Conservation (phyloP, 805 yeast species). For the Starmerella roubikii region DNA sequence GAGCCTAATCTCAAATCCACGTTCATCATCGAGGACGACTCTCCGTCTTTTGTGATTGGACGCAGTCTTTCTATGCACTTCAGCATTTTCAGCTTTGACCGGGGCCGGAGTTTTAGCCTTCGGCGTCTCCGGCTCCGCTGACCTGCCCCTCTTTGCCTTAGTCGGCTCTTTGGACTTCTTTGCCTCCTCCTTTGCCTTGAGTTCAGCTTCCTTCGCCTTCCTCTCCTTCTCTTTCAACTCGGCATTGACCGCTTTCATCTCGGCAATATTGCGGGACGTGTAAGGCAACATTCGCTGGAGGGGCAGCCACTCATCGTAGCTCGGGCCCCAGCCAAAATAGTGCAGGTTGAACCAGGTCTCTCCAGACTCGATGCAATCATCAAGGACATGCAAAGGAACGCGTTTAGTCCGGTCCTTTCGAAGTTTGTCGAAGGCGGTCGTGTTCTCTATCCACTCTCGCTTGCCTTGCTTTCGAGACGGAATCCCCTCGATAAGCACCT, state of each 20-base stretch:
- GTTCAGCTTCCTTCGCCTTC: slow-evolving; percentile 15
- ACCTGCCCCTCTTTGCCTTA: neutral
- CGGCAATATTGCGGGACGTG: slow-evolving; percentile 51
- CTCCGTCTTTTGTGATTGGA: slow-evolving; percentile 17
- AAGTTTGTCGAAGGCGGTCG: slow-evolving; percentile 21
- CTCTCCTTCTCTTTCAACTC: slow-evolving; percentile 29
- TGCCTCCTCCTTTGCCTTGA: slow-evolving; percentile 4
- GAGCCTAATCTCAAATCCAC: slow-evolving; percentile 39
- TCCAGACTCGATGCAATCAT: slow-evolving; percentile 21
- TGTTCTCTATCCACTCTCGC: slow-evolving; percentile 3
- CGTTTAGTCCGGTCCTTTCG: slow-evolving; percentile 4
- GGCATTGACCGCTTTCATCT: slow-evolving; percentile 46
- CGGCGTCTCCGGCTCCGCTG: neutral
- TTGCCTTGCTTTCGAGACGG: slow-evolving; percentile 7
- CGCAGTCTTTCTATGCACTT: neutral
- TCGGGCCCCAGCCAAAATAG: slow-evolving; percentile 87
- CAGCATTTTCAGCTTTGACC: neutral
- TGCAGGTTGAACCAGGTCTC: slow-evolving; percentile 54
- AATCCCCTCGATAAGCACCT: slow-evolving; percentile 8
- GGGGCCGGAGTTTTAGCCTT: neutral
- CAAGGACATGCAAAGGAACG: slow-evolving; percentile 4
- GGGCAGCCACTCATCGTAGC: slow-evolving; percentile 96
- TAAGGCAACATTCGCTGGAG: slow-evolving; percentile 51
- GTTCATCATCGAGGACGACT: slow-evolving; percentile 28
- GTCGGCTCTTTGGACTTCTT: slow-evolving; percentile 1